Percentiles rank a stretch among this genome's conserved stretches.
phyloP scores from a whole-genome alignment of 805 yeast genomes.

The Saccharomycopsis amapae region DNA sequence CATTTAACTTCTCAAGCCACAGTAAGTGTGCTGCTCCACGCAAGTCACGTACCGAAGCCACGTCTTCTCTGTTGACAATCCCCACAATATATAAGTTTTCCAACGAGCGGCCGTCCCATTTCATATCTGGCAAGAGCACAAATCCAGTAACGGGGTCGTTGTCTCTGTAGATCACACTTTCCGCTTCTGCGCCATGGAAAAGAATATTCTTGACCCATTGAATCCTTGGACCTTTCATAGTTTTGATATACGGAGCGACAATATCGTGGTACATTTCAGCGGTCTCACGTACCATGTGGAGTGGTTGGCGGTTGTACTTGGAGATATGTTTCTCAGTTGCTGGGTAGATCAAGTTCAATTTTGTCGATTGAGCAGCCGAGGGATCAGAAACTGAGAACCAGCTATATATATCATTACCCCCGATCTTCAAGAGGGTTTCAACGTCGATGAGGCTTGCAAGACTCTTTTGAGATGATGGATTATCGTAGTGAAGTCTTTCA shows the following conservation, averaged over 20 bases:
- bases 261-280: constrained; percentile 58
- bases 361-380: constrained; percentile 48
- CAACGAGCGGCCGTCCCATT: constrained; percentile 78
- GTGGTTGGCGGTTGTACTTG: constrained; percentile 59
- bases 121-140: constrained; percentile 87
- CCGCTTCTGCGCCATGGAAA: constrained; percentile 76
- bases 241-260: constrained; percentile 69
- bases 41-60: constrained; percentile 72
- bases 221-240: constrained; percentile 69
- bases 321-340: constrained; percentile 81
- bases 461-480: too few species aligned
- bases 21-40: constrained; percentile 44
- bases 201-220: constrained; percentile 89
- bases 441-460: constrained; percentile 4
- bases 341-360: constrained; percentile 75
- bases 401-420: constrained; percentile 74
- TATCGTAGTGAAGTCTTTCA: too few species aligned
- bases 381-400: constrained; percentile 58
- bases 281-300: constrained; percentile 67
- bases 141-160: constrained; percentile 50
- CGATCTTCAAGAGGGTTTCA: constrained; percentile 28
- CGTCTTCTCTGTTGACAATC: constrained; percentile 61
- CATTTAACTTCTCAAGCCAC: constrained; percentile 45
- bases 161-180: constrained; percentile 57
- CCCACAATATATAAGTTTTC: constrained; percentile 72